Conservation (phyloP, 306 rosid genomes). For the Ceratonia siliqua region DNA sequence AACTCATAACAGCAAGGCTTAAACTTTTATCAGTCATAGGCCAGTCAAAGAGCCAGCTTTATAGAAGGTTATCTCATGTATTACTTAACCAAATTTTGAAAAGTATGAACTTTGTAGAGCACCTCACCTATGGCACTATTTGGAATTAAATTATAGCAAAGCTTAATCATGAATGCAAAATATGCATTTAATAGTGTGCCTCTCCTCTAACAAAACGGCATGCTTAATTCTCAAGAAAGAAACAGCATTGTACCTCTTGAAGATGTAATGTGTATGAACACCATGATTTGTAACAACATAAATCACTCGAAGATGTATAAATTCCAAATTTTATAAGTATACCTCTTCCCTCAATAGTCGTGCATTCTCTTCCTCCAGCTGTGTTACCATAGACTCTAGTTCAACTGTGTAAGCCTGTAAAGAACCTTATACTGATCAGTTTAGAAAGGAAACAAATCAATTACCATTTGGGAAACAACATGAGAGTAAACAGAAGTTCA, state of each 20-base stretch:
- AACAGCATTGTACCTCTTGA: background rate
- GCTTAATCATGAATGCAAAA: background rate
- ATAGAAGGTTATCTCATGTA: background rate
- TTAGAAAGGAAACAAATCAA: background rate
- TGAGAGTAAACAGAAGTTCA: background rate
- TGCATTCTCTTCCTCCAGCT: constrained; percentile 71
- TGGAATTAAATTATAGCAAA: background rate
- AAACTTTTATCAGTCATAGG: background rate
- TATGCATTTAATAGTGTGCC: background rate
- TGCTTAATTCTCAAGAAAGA: background rate
- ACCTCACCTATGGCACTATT: background rate
- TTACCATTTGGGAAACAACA: background rate
- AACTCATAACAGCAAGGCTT: background rate
- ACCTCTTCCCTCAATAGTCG: constrained; percentile 61
- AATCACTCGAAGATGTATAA: background rate
- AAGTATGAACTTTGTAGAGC: background rate
- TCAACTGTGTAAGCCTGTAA: constrained; percentile 76
- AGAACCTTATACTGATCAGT: background rate
- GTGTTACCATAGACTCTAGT: constrained; percentile 67
- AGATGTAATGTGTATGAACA: background rate
- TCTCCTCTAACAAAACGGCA: background rate
- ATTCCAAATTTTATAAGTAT: background rate
- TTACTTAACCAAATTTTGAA: background rate
- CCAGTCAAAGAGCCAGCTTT: background rate
- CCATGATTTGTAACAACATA: background rate